A percentile compares a stretch with the other conserved stretches of the same genome.
Conservation (phyloP, 768 basidiomycete genomes). For the Termitomyces titanicus region DNA sequence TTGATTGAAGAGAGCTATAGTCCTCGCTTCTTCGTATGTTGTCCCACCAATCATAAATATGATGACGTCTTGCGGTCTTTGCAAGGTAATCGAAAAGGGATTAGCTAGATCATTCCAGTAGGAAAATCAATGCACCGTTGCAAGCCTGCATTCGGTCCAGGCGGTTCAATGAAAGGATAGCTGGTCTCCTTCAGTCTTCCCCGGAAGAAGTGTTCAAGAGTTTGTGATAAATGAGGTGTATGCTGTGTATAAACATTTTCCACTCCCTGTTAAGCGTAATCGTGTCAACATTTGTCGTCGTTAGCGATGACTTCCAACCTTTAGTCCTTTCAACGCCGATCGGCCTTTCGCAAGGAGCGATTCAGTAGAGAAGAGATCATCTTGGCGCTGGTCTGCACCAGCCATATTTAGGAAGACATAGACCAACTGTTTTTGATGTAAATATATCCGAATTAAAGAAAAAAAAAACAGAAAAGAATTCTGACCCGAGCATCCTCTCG, state of each 20-base stretch:
- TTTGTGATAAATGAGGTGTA: conserved; percentile 88
- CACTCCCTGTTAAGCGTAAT: conserved; percentile 65
- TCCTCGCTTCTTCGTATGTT: conserved; percentile 92
- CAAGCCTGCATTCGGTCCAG: conserved; percentile 62
- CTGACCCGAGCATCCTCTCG: conserved; percentile 72
- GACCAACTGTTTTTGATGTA: conserved; percentile 59
- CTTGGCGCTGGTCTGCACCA: conserved; percentile 94
- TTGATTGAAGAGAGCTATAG: conserved; percentile 84
- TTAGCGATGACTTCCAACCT: conserved; percentile 41
- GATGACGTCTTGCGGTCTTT: conserved; percentile 92
- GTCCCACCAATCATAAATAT: conserved; percentile 96
- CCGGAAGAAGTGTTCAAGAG: conserved; percentile 83
- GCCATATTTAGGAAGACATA: conserved; percentile 91
- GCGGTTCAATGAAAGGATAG: conserved; percentile 80
- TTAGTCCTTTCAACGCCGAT: conserved; percentile 92
- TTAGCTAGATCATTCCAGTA: background rate
- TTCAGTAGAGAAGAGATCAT: conserved; percentile 95
- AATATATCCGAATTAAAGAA: background rate
- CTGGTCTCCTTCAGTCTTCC: conserved; percentile 83
- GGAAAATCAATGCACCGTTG: conserved; percentile 48
- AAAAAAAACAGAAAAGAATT: conserved; percentile 10
- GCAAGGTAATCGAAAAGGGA: background rate
- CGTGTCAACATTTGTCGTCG: background rate
- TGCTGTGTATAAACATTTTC: conserved; percentile 99
- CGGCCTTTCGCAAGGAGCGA: conserved; percentile 92